Evolutionary conservation across 164 flowering plant genomes (phyloP), one percentile per base, ranked within the genome.

Genomic region (Dillenia suffruticosa): DNA sequence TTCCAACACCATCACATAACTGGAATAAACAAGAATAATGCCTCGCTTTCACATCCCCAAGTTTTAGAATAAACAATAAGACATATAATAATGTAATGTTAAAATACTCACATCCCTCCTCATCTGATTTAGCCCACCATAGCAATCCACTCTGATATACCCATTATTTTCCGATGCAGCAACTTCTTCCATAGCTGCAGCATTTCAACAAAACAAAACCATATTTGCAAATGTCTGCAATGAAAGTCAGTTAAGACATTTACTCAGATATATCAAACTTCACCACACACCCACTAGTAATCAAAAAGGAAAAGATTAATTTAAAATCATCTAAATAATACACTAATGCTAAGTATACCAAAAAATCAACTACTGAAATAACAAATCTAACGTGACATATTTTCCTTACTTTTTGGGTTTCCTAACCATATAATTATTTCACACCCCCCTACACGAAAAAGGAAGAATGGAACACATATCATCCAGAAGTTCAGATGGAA

Each of bases 81-180:
- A 19, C 24, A 14, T 11, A 57, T 43, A 40, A 17, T 10, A 15
- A 14, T 16, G 24, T 24, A 12, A 11, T 22, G 54, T 17, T 9
- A 14, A 45, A 45, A 19, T 55, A 80, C 89, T 74, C 74, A 94
- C 99, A 74, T 94, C 97, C 62, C 99, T 80, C 70, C 96, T 86
- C 97, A 94, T 89, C 78, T 91, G 99, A 81, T 94, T 94, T 79
- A 94, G 97, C 52, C 99, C 99, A 51, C 99, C 97, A 80, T 82
- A 91, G 77, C 99, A 94, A 83, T 94, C 97, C 80, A 94, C 96
- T 63, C 95, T 77, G 52, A 91, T 82, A 68, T 86, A 91, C 49
- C 99, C 99, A 82, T 88, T 89, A 68, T 68, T 91, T 70, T 79
- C 45, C 3, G 50, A 75, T 46, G 89, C 40, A 26, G 40, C 40